Evolutionary conservation across 73 alveolate genomes (phyloP).

Genomic region (Tetrahymena elliotti): DNA sequence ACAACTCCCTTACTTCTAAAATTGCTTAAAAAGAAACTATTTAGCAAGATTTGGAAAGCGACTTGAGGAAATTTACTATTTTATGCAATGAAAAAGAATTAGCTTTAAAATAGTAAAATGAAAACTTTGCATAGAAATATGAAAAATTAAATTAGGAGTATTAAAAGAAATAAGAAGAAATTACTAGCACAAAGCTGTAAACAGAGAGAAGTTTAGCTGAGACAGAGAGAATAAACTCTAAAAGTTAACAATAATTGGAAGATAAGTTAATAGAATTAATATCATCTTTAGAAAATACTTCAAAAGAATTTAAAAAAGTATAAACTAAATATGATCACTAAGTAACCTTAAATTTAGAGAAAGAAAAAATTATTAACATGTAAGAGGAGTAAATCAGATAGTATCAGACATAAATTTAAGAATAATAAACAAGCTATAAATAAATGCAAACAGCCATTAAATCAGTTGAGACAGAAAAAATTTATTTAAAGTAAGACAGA

Average conservation of each 20-base stretch:
- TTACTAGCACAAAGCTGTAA: background rate
- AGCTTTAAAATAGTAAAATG: background rate
- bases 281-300: background rate
- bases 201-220: background rate
- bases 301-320: background rate
- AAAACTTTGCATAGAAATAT: background rate
- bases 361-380: background rate
- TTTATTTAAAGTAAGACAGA: background rate
- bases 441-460: background rate
- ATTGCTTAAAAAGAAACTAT: background rate
- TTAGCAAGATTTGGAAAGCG: background rate
- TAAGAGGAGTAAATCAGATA: background rate
- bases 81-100: background rate
- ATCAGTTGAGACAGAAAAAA: background rate
- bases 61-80: background rate
- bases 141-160: background rate
- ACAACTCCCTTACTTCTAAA: background rate
- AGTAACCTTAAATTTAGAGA: background rate
- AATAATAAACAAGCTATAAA: background rate
- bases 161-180: background rate
- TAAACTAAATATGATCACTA: background rate
- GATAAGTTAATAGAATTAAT: background rate
- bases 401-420: background rate
- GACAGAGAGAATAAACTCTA: background rate
- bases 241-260: background rate